Conservation (phyloP, 2,329 filamentous ascomycete species). For the Teratosphaeria viscida region DNA sequence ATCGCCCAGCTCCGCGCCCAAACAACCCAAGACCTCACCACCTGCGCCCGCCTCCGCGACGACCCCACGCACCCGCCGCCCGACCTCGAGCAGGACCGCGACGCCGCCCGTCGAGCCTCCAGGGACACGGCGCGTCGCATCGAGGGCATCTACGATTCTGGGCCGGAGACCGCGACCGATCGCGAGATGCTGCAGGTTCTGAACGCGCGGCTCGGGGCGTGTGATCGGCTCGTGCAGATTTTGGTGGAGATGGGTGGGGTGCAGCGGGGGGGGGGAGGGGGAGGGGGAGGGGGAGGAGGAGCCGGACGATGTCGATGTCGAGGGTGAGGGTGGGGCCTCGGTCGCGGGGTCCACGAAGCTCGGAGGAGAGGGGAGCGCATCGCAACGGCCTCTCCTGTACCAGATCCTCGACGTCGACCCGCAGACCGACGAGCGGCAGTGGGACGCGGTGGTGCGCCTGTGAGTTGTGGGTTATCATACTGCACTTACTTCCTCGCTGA, state of each 20-base stretch:
- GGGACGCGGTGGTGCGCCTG: neutral
- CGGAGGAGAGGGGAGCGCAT: conserved; percentile 7
- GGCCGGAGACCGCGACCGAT: conserved; percentile 8
- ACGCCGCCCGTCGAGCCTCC: conserved; percentile 9
- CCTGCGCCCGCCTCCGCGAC: conserved; percentile 9
- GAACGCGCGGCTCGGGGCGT: conserved; percentile 13
- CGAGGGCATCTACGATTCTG: conserved; percentile 13
- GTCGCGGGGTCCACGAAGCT: neutral
- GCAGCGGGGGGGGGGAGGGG: conserved; percentile 7
- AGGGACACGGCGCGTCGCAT: conserved; percentile 14
- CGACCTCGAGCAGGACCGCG: conserved; percentile 11
- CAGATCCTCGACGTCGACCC: conserved; percentile 18
- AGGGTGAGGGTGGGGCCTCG: neutral
- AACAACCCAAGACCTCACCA: conserved; percentile 12
- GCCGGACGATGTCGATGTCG: neutral
- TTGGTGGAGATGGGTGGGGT: conserved; percentile 14
- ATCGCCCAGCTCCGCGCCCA: conserved; percentile 11
- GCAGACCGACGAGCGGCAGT: conserved; percentile 1
- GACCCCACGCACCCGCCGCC: conserved; percentile 1
- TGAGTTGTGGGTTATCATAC: neutral
- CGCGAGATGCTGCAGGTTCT: conserved; percentile 16
- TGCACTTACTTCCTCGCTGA: conserved; percentile 2
- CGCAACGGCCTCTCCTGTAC: conserved; percentile 12
- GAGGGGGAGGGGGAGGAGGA: neutral
- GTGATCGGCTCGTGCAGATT: conserved; percentile 13